Base-by-base conservation (phyloP, 495 filamentous ascomycete genomes). In the Cercophora newfieldiana region DNA sequence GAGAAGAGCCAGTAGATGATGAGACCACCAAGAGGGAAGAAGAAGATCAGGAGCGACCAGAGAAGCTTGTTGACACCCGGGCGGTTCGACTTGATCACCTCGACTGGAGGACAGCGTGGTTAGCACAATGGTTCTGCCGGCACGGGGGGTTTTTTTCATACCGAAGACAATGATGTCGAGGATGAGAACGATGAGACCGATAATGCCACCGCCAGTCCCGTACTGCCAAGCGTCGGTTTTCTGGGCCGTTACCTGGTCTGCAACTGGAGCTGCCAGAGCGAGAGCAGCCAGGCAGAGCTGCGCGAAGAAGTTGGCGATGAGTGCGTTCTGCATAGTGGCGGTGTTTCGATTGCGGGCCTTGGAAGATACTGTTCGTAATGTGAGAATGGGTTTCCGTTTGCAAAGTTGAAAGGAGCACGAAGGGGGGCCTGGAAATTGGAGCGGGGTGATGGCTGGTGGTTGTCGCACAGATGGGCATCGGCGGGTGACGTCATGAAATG, bases 1-100 rank as follows among this genome's bases (percentile, higher is more conserved):
- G 82, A 83, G 73, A 84, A 83, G 51, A 85, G 60, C 62, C 69
- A 85, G 76, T 85, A 85, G 68, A 82, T 69, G 71, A 82, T 63
- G 59, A 81, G 72, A 57, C 83, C 83, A 64, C 80, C 55, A 57
- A 85, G 70, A 14, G 83, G 83, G 73, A 84, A 80, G 44, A 85
- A 61, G 74, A 85, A 84, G 68, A 83, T 80, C 59, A 82, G 63
- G 2, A 84, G 70, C 48, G 72, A 80, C 83, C 83, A 85, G 12
- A 84, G 68, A 21, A 84, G 59, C 74, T 85, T 85, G 70, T 78
- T 69, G 16, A 66, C 33, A 0, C 75, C 68, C 16, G 82, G 75
- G 64, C 82, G 81, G 69, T 77, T 82, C 28, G 82, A 84, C 70
- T 84, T 81, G 62, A 84, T 33, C 53, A 85, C 78, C 70, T 85